Evolutionary conservation across 2,329 filamentous ascomycete genomes (phyloP).

Genomic region (Simplicillium sp.): DNA sequence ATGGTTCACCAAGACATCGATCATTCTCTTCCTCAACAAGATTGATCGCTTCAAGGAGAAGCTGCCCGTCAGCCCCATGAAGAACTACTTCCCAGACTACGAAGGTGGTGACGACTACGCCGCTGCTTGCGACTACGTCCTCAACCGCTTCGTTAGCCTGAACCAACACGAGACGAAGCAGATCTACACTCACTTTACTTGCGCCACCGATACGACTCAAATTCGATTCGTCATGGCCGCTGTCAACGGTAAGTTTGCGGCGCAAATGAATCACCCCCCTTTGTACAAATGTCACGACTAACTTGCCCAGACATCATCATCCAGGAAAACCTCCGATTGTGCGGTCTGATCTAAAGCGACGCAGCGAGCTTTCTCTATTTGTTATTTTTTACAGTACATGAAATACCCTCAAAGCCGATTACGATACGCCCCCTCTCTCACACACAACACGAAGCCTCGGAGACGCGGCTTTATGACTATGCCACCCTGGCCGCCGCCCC

Average conservation of each 20-base stretch:
- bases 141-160: slow-evolving; percentile 95
- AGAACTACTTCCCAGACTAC: slow-evolving; percentile 83
- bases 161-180: slow-evolving; percentile 99
- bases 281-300: neutral
- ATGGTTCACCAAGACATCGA: slow-evolving; percentile 86
- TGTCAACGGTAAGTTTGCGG: slow-evolving; percentile 70
- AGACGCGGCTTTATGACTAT: slow-evolving; percentile 6
- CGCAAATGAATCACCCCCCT: neutral
- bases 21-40: slow-evolving; percentile 85
- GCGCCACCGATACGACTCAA: slow-evolving; percentile 96
- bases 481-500: neutral
- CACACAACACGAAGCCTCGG: slow-evolving; percentile 3
- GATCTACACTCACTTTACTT: slow-evolving; percentile 99
- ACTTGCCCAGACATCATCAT: slow-evolving; percentile 82
- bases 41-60: slow-evolving; percentile 86
- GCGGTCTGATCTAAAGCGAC: slow-evolving; percentile 76
- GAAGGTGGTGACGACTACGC: slow-evolving; percentile 95
- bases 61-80: slow-evolving; percentile 72
- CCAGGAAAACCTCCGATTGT: slow-evolving; percentile 95
- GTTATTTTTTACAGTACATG: slow-evolving; percentile 14
- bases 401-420: slow-evolving; percentile 11
- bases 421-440: slow-evolving; percentile 4
- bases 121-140: slow-evolving; percentile 94
- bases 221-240: slow-evolving; percentile 99
- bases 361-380: slow-evolving; percentile 14